Evolutionary conservation across 371 early-diverging fungal species (phyloP), one percentile per base, ranked within the genome.

Genomic region (Lichtheimia ramosa): DNA sequence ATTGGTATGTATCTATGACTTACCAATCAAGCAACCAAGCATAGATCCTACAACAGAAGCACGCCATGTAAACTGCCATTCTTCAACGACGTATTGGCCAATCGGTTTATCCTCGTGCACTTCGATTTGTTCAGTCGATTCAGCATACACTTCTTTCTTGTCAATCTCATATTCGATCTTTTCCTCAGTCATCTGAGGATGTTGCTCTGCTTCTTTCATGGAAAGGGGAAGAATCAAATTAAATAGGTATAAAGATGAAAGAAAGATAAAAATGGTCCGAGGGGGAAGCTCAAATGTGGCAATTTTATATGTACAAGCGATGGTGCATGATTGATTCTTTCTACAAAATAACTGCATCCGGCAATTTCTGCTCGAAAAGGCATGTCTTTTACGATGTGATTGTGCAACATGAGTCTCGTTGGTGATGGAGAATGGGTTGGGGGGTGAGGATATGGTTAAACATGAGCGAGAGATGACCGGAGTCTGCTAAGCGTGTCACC

Each of bases 1-100:
- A 24, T 13, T 7, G 42, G 27, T 15, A 53, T 24, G 14, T 6
- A 42, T 43, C 6, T 43, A 24, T 40, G 28, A 28, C 60, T 55
- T 73, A 70, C 77, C 72, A 64, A 90, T 85, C 55, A 89, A 71
- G 68, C 83, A 83, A 54, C 91, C 91, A 23, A 90, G 63, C 0
- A 90, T 54, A 20, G 83, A 82, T 3, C 91, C 91, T 18, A 89
- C 76, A 54, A 89, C 73, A 42, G 83, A 62, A 16, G 91, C 77
- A 43, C 91, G 83, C 83, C 83, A 79, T n/a, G 79, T 82, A 23
- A 82, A 82, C 49, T 82, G 82, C 27, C 56, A 61, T 59, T 79
- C 76, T 54, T 75, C 75, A 8, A 65, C 28, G 12, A 64, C 10
- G 6, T 64, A 48, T 6, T 60, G 23, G 12, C 40, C 20, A 3